Evolutionary conservation across 148 eudicot species (phyloP), one percentile per base, ranked within the genome.

Genomic region (Arctostaphylos glauca): DNA sequence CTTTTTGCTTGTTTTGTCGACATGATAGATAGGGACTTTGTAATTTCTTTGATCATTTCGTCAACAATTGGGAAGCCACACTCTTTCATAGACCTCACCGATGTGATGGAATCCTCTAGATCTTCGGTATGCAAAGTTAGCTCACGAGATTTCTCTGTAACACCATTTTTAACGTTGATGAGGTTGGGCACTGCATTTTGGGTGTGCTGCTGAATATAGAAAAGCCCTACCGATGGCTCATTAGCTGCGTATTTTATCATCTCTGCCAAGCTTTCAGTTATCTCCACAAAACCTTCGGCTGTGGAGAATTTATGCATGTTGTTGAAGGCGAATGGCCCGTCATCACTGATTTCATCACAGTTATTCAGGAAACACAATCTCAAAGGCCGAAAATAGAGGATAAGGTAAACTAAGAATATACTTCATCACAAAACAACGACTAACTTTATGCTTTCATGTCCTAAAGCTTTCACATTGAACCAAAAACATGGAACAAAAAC

Each of bases 221-320:
- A 94, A 83, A 97, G 91, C 23, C 99, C 99, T 60, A 93, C 94
- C 0, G 98, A 97, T 83, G 99, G 99, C 83, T 97, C 98, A 66
- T 97, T 97, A 48, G 98, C 99, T 66, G 91, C 80, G 53, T 87
- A 94, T 80, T 91, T 97, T 78, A 93, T 90, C 95, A 97, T 97
- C 64, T 92, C 96, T 84, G 89, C 97, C 86, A 92, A 74, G 77
- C 82, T 81, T 86, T 97, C 95, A 77, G 86, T 89, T 87, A 97
- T 86, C 88, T 92, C 95, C 85, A 90, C 88, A 88, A 94, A 97
- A 49, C 99, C 97, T 49, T 97, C 99, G 46, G 82, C 93, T n/a
- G 92, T 53, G 79, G 98, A 93, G 91, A 90, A 88, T 67, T 89
- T 93, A 60, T 86, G 88, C 97, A 97, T 92, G 87, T 91, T 91